Base-by-base conservation (phyloP, 305 asterid species). In the Fraxinus paxiana region DNA sequence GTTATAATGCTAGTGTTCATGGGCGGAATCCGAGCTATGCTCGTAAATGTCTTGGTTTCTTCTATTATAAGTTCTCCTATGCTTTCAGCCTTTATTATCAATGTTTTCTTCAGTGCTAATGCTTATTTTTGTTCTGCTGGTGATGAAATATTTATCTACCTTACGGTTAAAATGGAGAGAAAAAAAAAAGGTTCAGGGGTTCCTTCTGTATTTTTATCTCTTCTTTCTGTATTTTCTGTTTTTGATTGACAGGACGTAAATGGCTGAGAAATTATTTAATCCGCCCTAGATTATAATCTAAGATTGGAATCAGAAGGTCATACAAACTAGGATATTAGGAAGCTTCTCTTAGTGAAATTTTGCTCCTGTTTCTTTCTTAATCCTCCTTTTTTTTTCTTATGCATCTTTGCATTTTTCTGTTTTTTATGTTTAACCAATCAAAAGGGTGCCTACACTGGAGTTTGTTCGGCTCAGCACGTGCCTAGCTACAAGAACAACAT, bases 381-480 rank as follows among this genome's bases (percentile, higher is more conserved):
- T 41, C n/a, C 51, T 1, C 22, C 1, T 61, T 7, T 0, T 37
- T 35, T 34, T n/a, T 59, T 61, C 63, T 41, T 0, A 12, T 74
- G 77, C 10, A 31, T 69, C 75, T 33, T 74, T n/a, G 61, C 15
- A 20, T 63, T 28, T 28, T 63, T 24, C 72, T 63, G 6, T 22
- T 61, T 5, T 20, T 61, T 12, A 61, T 61, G n/a, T 63, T 24
- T 24, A 63, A 24, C 33, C 22, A 63, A 70, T 34, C 41, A 17
- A 2, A 79, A 95, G 98, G 98, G 99, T 22, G 98, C 99, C 0
- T 91, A 87, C 77, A 93, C 99, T 34, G 99, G 98, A 28, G 99
- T 95, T 85, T 95, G 99, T 78, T 88, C 99, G 7, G 87, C 88
- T 61, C 91, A 91, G 83, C 98, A 95, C 56, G 97, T 93, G 43